phyloP scores from a whole-genome alignment of 169 alveolate genomes.

The Babesia ovata region DNA sequence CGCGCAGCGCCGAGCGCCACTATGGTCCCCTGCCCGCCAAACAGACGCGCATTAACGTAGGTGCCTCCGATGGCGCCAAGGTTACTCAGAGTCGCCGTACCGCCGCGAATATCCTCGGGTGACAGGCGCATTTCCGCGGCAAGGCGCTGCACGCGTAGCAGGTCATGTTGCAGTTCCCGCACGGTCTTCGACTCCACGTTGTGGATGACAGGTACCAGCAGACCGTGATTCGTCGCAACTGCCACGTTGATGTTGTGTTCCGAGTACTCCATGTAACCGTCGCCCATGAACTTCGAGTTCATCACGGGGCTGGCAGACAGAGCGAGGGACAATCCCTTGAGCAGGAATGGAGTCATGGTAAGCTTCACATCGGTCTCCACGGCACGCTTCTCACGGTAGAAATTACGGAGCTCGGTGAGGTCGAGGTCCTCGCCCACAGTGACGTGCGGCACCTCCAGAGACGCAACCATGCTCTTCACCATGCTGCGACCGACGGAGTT shows the following conservation, averaged over 20 bases:
- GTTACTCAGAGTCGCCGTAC: conserved; percentile 90
- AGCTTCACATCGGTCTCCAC: conserved; percentile 69
- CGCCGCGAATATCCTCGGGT: conserved; percentile 86
- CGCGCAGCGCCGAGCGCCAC: conserved; percentile 80
- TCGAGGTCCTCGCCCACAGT: conserved; percentile 77
- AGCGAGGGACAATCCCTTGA: conserved; percentile 89
- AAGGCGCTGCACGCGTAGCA: conserved; percentile 79
- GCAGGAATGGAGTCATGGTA: conserved; percentile 88
- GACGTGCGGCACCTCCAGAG: conserved; percentile 80
- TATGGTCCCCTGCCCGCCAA: conserved; percentile 91
- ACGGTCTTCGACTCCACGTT: conserved; percentile 86
- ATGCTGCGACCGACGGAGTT: conserved; percentile 65
- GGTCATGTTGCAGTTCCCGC: conserved; percentile 86
- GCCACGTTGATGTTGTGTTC: conserved; percentile 93
- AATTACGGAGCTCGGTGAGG: conserved; percentile 57
- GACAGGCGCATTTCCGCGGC: conserved; percentile 81
- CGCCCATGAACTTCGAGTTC: conserved; percentile 84
- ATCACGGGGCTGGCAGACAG: conserved; percentile 84
- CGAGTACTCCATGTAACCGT: conserved; percentile 67
- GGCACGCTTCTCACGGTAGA: conserved; percentile 35
- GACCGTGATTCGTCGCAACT: conserved; percentile 90
- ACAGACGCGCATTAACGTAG: conserved; percentile 87
- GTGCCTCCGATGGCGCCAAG: conserved; percentile 95
- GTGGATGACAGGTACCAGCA: conserved; percentile 92
- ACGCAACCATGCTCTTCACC: conserved; percentile 85